Percentiles rank a stretch among this genome's conserved stretches.
Conservation (phyloP, 768 basidiomycete species). For the Pisolithus orientalis region DNA sequence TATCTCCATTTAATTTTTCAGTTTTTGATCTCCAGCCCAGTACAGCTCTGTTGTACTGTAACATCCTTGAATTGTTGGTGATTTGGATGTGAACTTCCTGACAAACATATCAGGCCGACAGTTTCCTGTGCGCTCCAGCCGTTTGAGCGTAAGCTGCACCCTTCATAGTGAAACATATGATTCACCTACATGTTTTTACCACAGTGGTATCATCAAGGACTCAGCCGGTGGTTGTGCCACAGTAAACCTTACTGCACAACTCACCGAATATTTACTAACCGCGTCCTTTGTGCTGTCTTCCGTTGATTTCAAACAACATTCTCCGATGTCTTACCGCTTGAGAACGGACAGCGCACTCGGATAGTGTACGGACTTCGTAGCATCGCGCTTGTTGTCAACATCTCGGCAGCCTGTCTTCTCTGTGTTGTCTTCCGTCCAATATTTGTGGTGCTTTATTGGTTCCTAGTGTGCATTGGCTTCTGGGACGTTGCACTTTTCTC, state of each 20-base stretch:
- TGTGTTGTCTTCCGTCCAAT: constrained; percentile 70
- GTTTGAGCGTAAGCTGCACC: constrained; percentile 59
- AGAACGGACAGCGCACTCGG: constrained; percentile 38
- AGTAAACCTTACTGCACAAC: constrained; percentile 63
- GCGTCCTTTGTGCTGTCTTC: constrained; percentile 59
- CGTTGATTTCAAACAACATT: constrained; percentile 66
- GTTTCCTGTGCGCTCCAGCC: constrained; percentile 80
- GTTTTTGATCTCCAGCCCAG: constrained; percentile 78
- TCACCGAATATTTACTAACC: constrained; percentile 59
- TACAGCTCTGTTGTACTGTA: constrained; percentile 58
- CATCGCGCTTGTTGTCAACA: constrained; percentile 66
- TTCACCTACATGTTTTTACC: constrained; percentile 6
- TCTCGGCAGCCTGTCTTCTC: constrained; percentile 57
- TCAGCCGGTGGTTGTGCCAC: constrained; percentile 73
- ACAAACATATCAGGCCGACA: constrained; percentile 75
- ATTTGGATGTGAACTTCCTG: constrained; percentile 54
- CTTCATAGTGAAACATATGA: background rate
- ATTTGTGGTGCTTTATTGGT: constrained; percentile 66
- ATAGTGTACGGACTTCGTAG: constrained; percentile 72
- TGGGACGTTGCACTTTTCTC: constrained; percentile 84
- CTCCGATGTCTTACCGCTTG: constrained; percentile 67
- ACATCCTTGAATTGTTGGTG: constrained; percentile 71
- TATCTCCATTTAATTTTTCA: constrained; percentile 50
- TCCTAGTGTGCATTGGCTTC: constrained; percentile 74
- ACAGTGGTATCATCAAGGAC: constrained; percentile 59